Base-by-base conservation (phyloP, 768 basidiomycete species). In the Gymnopilus dilepis region DNA sequence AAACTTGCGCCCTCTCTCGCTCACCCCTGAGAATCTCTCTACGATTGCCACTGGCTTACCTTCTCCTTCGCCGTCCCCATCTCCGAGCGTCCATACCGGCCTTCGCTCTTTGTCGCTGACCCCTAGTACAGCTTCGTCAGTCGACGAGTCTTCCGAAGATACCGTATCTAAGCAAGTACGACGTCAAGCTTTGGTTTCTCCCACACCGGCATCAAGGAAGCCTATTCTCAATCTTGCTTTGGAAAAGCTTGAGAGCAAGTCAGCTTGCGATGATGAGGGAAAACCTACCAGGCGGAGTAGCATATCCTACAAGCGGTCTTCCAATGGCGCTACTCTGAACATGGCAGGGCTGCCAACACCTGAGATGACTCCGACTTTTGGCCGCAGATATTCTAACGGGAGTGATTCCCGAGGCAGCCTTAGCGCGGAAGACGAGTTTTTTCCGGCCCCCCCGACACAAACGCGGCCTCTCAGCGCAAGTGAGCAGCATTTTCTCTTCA, bases 401-500 rank as follows among this genome's bases (percentile, higher is more conserved):
- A 31, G n/a, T n/a, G 38, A 42, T n/a, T 58, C 52, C 13, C 24
- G 31, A 4, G 50, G 56, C 61, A 78, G 72, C 58, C 70, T 67
- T 34, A 75, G 72, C 52, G 70, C 68, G 24, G 82, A 82, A 34
- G 81, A 82, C 54, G 78, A 76, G 67, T 76, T 77, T 77, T 82
- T 78, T 75, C 74, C 71, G n/a, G 61, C 60, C 70, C 72, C 73
- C 71, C 65, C 79, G 68, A 67, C 76, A 56, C 75, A 72, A 65
- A 63, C 75, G 62, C 76, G 84, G 62, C 84, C 89, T 56, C 84
- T 92, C 64, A 88, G 89, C 65, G 78, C 79, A 59, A 86, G 86
- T 72, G 91, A 94, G 73, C 91, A 92, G 68, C 86, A 92, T 81
- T 94, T 94, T 86, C 83, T 92, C 73, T 86, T 88, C 76, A 90